phyloP scores from a whole-genome alignment of 805 yeast species.

The Candida vartiovaarae region DNA sequence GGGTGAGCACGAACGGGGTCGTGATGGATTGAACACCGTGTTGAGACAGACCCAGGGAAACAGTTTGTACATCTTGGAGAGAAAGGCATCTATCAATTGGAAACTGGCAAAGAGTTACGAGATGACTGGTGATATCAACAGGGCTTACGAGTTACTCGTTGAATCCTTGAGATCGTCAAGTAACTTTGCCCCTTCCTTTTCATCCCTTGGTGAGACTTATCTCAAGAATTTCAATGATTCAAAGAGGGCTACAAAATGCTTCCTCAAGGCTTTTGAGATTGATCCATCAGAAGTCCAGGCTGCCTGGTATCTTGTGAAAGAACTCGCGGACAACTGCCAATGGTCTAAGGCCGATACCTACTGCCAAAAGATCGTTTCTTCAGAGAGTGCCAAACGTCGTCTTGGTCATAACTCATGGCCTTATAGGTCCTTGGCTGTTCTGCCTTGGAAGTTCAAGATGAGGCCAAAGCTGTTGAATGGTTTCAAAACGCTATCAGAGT shows the following conservation, averaged over 20 bases:
- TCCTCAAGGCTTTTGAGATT: slow-evolving; percentile 81
- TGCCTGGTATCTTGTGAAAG: slow-evolving; percentile 63
- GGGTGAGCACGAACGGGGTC: slow-evolving; percentile 44
- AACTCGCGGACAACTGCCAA: slow-evolving; percentile 58
- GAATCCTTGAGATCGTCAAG: slow-evolving; percentile 57
- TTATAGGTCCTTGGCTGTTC: slow-evolving; percentile 79
- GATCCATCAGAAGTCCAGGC: slow-evolving; percentile 72
- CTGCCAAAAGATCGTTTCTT: slow-evolving; percentile 55
- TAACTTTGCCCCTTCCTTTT: slow-evolving; percentile 70
- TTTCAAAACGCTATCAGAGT: slow-evolving; percentile 81
- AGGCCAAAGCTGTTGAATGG: slow-evolving; percentile 76
- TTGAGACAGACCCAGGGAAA: slow-evolving; percentile 37
- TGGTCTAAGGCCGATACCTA: slow-evolving; percentile 83
- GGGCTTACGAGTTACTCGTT: slow-evolving; percentile 54
- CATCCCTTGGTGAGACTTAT: slow-evolving; percentile 76
- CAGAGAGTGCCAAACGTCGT: slow-evolving; percentile 51
- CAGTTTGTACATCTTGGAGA: slow-evolving; percentile 45
- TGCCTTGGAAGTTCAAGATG: slow-evolving; percentile 62
- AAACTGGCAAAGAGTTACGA: slow-evolving; percentile 63
- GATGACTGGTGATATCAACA: slow-evolving; percentile 24
- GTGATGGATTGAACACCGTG: slow-evolving; percentile 36
- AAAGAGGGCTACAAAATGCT: slow-evolving; percentile 75
- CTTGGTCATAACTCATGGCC: slow-evolving; percentile 68
- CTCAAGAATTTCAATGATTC: slow-evolving; percentile 48
- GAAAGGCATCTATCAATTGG: slow-evolving; percentile 60